Evolutionary conservation across 345 rosid genomes (phyloP).

Genomic region (Cardamine chenopodiifolia): DNA sequence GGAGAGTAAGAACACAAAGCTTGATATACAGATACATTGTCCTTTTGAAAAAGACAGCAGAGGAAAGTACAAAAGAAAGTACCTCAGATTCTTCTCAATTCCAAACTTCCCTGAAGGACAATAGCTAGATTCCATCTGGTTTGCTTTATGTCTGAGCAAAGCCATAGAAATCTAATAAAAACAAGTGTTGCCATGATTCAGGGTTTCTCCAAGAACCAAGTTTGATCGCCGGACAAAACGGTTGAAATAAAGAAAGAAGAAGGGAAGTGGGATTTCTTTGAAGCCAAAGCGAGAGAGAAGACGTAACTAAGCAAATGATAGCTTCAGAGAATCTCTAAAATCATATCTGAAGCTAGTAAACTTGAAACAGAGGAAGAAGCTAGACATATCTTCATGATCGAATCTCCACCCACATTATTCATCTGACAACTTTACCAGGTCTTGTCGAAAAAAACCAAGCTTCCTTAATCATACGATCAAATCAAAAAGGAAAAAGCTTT

Average conservation of each 20-base stretch:
- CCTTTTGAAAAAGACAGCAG: constrained; percentile 22
- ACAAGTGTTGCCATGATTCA: constrained; percentile 40
- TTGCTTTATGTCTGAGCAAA: constrained; percentile 7
- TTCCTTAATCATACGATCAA: constrained; percentile 30
- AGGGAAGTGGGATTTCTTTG: constrained; percentile 43
- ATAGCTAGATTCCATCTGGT: constrained; percentile 18
- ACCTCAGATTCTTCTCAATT: constrained; percentile 46
- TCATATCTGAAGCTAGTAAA: background rate
- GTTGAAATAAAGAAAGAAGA: no score
- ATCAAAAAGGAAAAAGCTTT: constrained; percentile 27
- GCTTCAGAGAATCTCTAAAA: constrained; percentile 23
- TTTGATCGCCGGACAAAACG: constrained; percentile 38
- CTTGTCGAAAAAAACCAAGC: constrained; percentile 19
- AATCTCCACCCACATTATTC: constrained; percentile 40
- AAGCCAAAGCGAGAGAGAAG: constrained; percentile 44
- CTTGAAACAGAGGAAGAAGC: constrained; percentile 9
- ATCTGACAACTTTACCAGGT: constrained; percentile 45
- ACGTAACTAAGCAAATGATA: constrained; percentile 24
- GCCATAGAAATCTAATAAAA: background rate
- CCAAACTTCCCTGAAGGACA: constrained; percentile 40
- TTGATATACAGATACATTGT: constrained; percentile 5
- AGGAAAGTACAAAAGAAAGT: constrained; percentile 31
- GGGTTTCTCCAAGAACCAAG: constrained; percentile 36
- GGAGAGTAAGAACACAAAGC: constrained; percentile 21
- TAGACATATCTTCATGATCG: constrained; percentile 16